These are phyloP conservation scores for Pythium graminicola DNA, from an alignment of 352 stramenopile genomes.

Conservation along the genomic window DNA sequence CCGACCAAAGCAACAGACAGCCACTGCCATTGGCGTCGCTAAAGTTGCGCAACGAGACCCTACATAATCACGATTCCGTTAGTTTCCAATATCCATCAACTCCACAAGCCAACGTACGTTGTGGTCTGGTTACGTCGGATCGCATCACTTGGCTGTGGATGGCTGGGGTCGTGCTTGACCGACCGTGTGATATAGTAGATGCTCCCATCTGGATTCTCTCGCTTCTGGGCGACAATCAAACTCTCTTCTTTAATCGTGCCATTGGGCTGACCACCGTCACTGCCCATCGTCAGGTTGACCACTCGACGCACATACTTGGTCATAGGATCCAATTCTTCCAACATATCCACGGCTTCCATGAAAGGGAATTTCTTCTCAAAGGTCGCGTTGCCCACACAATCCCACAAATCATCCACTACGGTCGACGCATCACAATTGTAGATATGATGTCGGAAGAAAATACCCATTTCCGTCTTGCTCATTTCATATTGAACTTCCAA, in stretches of 20 bases:
- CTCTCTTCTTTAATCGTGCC: slow-evolving; percentile 83
- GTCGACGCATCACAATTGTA: slow-evolving; percentile 67
- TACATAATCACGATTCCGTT: slow-evolving; percentile 24
- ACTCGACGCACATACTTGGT: slow-evolving; percentile 82
- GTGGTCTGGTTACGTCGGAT: slow-evolving; percentile 74
- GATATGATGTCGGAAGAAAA: slow-evolving; percentile 82
- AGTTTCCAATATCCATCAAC: too few relatives aligned
- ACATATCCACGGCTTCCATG: slow-evolving; percentile 59
- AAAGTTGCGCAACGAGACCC: slow-evolving; percentile 74
- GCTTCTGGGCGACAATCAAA: slow-evolving; percentile 68
- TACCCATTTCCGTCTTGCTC: slow-evolving; percentile 79
- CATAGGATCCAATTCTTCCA: slow-evolving; percentile 67
- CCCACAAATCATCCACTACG: slow-evolving; percentile 77
- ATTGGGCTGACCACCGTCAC: slow-evolving; percentile 50
- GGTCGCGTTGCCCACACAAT: slow-evolving; percentile 47
- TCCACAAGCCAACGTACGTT: slow-evolving; percentile 43
- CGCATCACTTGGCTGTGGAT: slow-evolving; percentile 52
- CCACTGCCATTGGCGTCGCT: slow-evolving; percentile 61
- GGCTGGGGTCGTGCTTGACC: slow-evolving; percentile 64
- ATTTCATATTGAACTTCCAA: slow-evolving; percentile 87
- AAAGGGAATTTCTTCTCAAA: slow-evolving; percentile 86
- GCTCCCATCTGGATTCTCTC: slow-evolving; percentile 66
- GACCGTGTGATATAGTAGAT: slow-evolving; percentile 59
- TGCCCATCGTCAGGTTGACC: slow-evolving; percentile 75
- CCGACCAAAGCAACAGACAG: slow-evolving; percentile 74